phyloP scores from a whole-genome alignment of 352 stramenopile species.

The Phytopythium litorale region DNA sequence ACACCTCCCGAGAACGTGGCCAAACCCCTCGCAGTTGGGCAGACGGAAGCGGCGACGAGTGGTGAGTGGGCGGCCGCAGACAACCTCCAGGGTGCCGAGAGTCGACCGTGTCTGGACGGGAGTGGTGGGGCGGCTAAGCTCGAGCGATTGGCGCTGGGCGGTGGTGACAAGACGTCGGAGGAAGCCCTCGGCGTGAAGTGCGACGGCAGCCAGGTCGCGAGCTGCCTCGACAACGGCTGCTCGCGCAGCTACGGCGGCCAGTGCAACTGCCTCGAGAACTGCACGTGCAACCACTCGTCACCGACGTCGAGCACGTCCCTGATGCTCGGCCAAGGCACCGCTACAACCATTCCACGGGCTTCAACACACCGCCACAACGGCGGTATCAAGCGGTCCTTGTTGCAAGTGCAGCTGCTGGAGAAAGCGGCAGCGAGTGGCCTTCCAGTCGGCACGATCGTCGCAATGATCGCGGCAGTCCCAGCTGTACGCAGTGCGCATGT shows the following conservation, averaged over 20 bases:
- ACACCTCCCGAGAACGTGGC: neutral
- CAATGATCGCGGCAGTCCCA: slow-evolving; percentile 29
- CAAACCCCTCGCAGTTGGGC: neutral
- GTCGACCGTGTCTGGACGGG: neutral
- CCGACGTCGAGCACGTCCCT: slow-evolving; percentile 9
- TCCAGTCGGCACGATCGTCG: slow-evolving; percentile 25
- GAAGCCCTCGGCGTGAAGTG: slow-evolving; percentile 17
- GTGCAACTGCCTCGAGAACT: slow-evolving; percentile 58
- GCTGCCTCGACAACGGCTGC: slow-evolving; percentile 67
- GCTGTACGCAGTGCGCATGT: slow-evolving; percentile 54
- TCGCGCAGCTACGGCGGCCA: slow-evolving; percentile 52
- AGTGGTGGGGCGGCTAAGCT: neutral
- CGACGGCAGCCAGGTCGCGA: slow-evolving; percentile 35
- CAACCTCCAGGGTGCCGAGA: neutral
- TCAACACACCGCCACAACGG: neutral
- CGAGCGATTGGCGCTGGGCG: neutral
- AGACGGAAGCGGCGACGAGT: neutral
- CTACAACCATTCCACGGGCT: neutral
- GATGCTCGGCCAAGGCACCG: neutral
- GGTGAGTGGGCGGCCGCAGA: neutral
- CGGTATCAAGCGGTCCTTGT: slow-evolving; percentile 23
- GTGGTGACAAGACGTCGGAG: neutral
- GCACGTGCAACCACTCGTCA: slow-evolving; percentile 33
- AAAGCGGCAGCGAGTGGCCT: slow-evolving; percentile 13
- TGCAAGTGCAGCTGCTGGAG: slow-evolving; percentile 26